A percentile compares a stretch with the other conserved stretches of the same genome.
phyloP scores from a whole-genome alignment of 306 rosid species.

The Elaeagnus macrophylla region DNA sequence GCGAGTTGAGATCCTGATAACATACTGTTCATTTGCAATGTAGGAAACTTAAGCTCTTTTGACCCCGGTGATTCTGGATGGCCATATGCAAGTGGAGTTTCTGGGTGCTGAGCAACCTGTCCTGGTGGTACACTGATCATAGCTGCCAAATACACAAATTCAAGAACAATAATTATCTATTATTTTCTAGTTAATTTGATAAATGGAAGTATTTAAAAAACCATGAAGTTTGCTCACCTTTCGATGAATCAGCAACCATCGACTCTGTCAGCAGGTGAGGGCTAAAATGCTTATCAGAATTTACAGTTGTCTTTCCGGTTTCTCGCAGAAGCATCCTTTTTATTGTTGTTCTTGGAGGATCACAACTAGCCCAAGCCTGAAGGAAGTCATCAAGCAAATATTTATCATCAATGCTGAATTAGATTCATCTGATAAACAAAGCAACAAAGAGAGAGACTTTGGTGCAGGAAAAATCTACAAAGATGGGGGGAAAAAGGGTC shows the following conservation, averaged over 20 bases:
- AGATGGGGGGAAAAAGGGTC: no score
- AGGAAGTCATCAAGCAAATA: constrained; percentile 12
- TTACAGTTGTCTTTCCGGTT: constrained; percentile 30
- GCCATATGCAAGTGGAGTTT: constrained; percentile 25
- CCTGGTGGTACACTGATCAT: constrained; percentile 23
- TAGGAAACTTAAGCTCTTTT: constrained; percentile 30
- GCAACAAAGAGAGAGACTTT: not conserved
- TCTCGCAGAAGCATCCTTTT: constrained; percentile 68
- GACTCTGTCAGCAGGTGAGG: constrained; percentile 31
- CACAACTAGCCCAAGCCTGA: constrained; percentile 70
- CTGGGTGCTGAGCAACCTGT: constrained; percentile 28
- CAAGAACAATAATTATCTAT: constrained; percentile 13
- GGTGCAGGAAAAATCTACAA: no score
- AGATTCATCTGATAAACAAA: not conserved
- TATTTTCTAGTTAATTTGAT: not conserved
- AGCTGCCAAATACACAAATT: constrained; percentile 28
- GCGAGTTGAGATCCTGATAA: constrained; percentile 28
- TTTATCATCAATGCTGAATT: constrained; percentile 17
- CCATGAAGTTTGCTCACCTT: constrained; percentile 6
- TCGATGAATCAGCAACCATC: constrained; percentile 32
- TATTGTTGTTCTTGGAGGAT: constrained; percentile 74
- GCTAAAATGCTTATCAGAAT: constrained; percentile 26
- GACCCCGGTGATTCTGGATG: constrained; percentile 20
- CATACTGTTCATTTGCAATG: constrained; percentile 24
- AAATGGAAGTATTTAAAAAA: constrained; percentile 4